Evolutionary conservation across 495 filamentous ascomycete species (phyloP).

Genomic region (Glutinoglossum americanum): DNA sequence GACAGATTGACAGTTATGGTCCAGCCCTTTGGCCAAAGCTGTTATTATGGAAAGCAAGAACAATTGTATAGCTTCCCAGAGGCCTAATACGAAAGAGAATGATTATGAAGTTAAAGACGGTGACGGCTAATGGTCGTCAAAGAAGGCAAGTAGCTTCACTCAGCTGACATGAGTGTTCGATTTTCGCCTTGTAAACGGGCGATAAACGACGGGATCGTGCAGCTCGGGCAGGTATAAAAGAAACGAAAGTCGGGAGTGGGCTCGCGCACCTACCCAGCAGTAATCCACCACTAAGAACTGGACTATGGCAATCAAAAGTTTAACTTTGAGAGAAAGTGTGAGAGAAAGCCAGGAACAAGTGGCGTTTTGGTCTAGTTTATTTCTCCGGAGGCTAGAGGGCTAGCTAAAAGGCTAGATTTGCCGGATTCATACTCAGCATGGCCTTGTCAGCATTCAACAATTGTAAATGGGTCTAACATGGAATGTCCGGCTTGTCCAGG

Average conservation of each 20-base stretch:
- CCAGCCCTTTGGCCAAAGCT: not conserved
- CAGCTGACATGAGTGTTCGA: not conserved
- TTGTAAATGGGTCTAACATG: not conserved
- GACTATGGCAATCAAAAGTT: not conserved
- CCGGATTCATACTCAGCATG: not conserved
- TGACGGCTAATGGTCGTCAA: not conserved
- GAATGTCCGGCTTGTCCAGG: not conserved
- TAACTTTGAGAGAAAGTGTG: not conserved
- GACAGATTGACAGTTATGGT: not conserved
- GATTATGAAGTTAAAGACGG: not conserved
- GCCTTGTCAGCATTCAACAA: not conserved
- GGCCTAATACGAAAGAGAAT: not conserved
- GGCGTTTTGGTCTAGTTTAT: not conserved
- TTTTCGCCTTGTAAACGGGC: constrained; percentile 2
- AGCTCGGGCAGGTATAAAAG: not conserved
- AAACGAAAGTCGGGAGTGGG: constrained; percentile 1
- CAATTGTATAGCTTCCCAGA: not conserved
- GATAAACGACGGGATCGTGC: constrained; percentile 1
- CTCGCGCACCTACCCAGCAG: constrained; percentile 1
- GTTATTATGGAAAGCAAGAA: not conserved
- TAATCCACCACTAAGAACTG: not conserved
- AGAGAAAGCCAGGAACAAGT: not conserved
- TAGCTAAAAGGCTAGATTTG: not conserved
- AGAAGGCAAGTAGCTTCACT: not conserved
- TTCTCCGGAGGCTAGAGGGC: constrained; percentile 1